phyloP scores from a whole-genome alignment of 495 filamentous ascomycete genomes.

The Neurospora intermedia region DNA sequence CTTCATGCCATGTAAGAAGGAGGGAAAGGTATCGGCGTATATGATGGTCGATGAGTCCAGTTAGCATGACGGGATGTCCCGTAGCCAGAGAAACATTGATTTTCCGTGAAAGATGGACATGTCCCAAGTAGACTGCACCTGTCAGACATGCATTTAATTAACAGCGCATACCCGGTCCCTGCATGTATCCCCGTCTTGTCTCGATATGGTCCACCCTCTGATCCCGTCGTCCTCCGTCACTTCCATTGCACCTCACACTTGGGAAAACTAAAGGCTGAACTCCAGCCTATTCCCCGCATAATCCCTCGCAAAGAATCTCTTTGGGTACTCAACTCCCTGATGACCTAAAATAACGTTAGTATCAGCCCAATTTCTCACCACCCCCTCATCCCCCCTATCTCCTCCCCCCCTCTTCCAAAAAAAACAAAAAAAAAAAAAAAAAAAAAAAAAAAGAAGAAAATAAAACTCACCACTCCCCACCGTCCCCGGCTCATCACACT shows the following conservation, averaged over 20 bases:
- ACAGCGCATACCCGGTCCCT: not conserved
- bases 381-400: no score
- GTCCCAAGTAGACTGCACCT: not conserved
- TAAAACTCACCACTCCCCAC: slow-evolving; percentile 36
- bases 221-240: not conserved
- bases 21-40: not conserved
- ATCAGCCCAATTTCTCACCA: no score
- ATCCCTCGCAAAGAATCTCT: slow-evolving; percentile 52
- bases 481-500: slow-evolving; percentile 45
- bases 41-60: not conserved
- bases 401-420: no score
- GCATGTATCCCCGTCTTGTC: not conserved
- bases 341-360: slow-evolving; percentile 23
- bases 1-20: not conserved
- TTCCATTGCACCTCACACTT: not conserved
- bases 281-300: slow-evolving; percentile 53
- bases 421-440: not conserved
- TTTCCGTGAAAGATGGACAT: not conserved
- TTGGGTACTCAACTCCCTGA: slow-evolving; percentile 47
- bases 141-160: not conserved
- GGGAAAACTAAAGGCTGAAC: slow-evolving; percentile 32
- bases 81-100: not conserved
- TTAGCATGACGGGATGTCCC: not conserved
- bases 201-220: not conserved
- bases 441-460: not conserved